Base-by-base conservation (phyloP, 495 filamentous ascomycete genomes). In the Endocarpon pusillum region DNA sequence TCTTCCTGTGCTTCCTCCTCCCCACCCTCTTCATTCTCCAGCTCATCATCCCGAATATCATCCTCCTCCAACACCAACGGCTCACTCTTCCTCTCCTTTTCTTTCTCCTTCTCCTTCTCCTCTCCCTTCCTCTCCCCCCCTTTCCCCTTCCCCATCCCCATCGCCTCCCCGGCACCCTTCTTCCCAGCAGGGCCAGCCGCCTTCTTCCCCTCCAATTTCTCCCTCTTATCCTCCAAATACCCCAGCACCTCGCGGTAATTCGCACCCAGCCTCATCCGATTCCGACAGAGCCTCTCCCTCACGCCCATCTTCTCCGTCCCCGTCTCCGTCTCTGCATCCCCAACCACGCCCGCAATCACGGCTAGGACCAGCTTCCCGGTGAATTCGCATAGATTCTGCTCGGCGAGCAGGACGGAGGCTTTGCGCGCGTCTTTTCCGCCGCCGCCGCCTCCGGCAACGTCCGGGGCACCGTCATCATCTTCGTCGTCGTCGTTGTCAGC, bases 351-450 rank as follows among this genome's bases (percentile, higher is more conserved):
- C 6, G 72, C 82, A 3, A 81, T 60, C 17, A 91, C 70, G 1
- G 75, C 75, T 16, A 91, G 61, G 6, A 94, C 81, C 21, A 89
- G 64, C 43, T 84, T 85, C 24, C 78, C 76, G 3, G 85, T 71
- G 2, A 93, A 60, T 43, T 82, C 78, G 55, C 87, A 94, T 0
- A 96, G 62, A 12, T 73, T 67, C 44, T 86, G 71, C 49, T 96
- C 87, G 2, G 81, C 69, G 23, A 81, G 57, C 10, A 93, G 58
- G 33, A 72, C 66, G 16, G 66, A 65, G 9, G 64, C 64, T 33
- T 69, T 59, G 14, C 63, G 64, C 38, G 75, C 68, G 19, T 52
- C n/a, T n/a, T n/a, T n/a, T n/a, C n/a, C n/a, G n/a, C n/a, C 57
- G 5, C 64, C 64, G 7, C 54, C 53, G 0, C 69, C 56, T 3